phyloP scores from a whole-genome alignment of 768 basidiomycete species.

The Stropharia rugosoannulata region DNA sequence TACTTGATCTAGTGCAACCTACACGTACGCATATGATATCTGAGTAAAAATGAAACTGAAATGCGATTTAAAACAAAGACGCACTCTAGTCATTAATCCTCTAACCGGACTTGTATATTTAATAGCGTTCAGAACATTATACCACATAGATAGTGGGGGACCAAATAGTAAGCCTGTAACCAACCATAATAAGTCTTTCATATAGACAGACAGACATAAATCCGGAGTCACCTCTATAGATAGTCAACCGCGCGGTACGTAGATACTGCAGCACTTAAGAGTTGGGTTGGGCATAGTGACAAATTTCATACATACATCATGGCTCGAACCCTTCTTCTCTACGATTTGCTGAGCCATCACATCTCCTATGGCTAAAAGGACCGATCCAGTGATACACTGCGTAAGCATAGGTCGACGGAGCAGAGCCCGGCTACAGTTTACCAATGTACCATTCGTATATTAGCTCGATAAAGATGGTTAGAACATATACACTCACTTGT shows the following conservation, averaged over 20 bases:
- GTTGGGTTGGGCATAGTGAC: neutral
- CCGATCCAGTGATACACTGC: constrained; percentile 61
- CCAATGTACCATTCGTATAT: neutral
- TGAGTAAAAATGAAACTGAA: neutral
- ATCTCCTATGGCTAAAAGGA: constrained; percentile 75
- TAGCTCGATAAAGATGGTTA: neutral
- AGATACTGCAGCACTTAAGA: neutral
- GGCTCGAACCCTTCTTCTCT: constrained; percentile 66
- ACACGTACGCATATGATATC: too few species aligned
- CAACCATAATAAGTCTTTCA: too few species aligned
- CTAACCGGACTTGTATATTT: constrained; percentile 60
- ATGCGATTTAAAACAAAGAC: constrained; percentile 23
- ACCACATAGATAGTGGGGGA: constrained; percentile 82
- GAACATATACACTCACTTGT: constrained; percentile 30
- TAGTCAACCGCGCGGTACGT: constrained; percentile 59
- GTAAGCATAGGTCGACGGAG: constrained; percentile 60
- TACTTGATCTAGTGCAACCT: constrained; percentile 83
- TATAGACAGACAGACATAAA: too few species aligned
- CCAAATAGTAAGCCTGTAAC: constrained; percentile 77
- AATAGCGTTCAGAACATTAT: constrained; percentile 65
- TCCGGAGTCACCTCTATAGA: constrained; percentile 69
- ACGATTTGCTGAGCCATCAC: constrained; percentile 84
- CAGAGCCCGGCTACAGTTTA: constrained; percentile 55
- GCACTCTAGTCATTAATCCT: constrained; percentile 60
- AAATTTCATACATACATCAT: constrained; percentile 58